These are phyloP conservation scores for Luvunga scandens DNA, from an alignment of 345 rosid species.

Conservation along the genomic window DNA sequence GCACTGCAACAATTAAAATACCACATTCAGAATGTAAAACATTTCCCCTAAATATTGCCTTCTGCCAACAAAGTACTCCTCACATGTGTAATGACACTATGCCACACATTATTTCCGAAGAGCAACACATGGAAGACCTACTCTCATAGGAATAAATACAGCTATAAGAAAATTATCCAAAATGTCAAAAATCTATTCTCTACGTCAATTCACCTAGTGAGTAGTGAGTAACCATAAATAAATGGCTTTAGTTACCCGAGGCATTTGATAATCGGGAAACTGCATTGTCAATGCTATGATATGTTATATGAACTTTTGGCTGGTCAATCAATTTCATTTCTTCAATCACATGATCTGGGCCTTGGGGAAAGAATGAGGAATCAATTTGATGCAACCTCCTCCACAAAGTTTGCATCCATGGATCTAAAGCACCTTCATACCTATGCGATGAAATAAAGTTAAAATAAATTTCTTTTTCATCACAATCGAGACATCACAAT, in stretches of 20 bases:
- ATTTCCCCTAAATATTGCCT: not conserved
- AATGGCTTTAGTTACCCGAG: constrained; percentile 41
- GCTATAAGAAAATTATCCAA: not conserved
- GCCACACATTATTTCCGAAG: not conserved
- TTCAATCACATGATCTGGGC: constrained; percentile 51
- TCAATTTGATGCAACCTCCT: constrained; percentile 44
- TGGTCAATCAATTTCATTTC: constrained; percentile 47
- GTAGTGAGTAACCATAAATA: not conserved
- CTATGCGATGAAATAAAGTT: constrained; percentile 30
- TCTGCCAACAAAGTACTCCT: not conserved
- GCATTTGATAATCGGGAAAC: constrained; percentile 27
- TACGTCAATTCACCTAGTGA: not conserved
- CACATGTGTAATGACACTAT: not conserved
- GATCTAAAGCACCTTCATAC: constrained; percentile 92
- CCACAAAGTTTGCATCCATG: constrained; percentile 94
- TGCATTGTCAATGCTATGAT: constrained; percentile 31
- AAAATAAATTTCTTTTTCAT: not conserved
- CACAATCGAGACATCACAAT: not conserved
- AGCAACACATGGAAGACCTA: not conserved
- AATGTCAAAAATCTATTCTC: not conserved
- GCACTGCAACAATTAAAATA: not conserved
- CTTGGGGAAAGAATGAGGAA: constrained; percentile 66
- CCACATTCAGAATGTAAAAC: not conserved
- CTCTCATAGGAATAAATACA: not conserved
- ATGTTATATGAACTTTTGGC: constrained; percentile 59